These are phyloP conservation scores for Cryptosporidium bovis DNA, from an alignment of 169 alveolate species.

Conservation along the genomic window DNA sequence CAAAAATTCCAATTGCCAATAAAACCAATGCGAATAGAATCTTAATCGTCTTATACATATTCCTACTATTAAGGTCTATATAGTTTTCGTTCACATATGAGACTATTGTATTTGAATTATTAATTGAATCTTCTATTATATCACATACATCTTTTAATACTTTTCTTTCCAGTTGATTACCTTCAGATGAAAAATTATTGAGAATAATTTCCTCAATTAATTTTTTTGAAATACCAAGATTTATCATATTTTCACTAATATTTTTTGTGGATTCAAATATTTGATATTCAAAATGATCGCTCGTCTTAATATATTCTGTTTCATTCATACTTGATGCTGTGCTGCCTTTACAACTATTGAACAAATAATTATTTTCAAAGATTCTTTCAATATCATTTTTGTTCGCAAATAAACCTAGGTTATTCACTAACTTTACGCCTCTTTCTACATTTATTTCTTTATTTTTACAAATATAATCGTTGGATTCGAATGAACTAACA, in stretches of 20 bases:
- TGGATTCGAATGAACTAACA: conserved; percentile 23
- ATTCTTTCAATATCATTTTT: conserved; percentile 25
- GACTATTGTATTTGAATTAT: conserved; percentile 13
- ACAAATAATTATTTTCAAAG: neutral
- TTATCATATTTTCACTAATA: conserved; percentile 23
- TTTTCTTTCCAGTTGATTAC: conserved; percentile 4
- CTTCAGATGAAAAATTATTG: neutral
- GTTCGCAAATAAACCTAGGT: conserved; percentile 34
- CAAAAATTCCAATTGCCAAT: neutral
- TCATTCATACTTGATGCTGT: neutral
- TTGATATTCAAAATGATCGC: conserved; percentile 11
- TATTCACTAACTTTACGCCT: conserved; percentile 5
- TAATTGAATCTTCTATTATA: conserved; percentile 25
- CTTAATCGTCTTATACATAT: too few relatives aligned
- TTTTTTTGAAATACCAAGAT: conserved; percentile 30
- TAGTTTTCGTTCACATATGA: conserved; percentile 18
- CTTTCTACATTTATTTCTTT: neutral
- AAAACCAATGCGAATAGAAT: neutral
- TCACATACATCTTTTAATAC: conserved; percentile 4
- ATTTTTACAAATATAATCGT: neutral
- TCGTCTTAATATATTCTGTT: neutral
- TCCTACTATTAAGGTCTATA: neutral
- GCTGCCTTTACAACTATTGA: neutral
- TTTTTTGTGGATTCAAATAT: neutral
- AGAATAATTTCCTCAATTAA: conserved; percentile 15